Conservation (phyloP, 106 monocot genomes). For the Dioscorea dumetorum region DNA sequence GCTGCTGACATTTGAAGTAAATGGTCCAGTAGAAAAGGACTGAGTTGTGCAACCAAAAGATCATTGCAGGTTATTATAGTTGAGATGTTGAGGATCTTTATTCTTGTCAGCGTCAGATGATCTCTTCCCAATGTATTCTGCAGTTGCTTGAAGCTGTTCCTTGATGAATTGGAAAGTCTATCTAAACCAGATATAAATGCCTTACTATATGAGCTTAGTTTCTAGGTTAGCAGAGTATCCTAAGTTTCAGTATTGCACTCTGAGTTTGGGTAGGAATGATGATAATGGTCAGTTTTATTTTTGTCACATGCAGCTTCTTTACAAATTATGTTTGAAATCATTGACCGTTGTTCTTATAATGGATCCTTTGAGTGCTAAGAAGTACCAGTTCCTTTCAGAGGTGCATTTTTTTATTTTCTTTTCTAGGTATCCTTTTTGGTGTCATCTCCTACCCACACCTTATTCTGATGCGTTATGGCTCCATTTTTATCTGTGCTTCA, state of each 20-base stretch:
- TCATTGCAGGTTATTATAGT: conserved; percentile 62
- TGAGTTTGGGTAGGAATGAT: background rate
- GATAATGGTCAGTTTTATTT: background rate
- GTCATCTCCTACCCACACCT: background rate
- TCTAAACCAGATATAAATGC: conserved; percentile 85
- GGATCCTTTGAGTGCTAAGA: conserved; percentile 73
- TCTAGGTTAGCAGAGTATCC: too few species aligned
- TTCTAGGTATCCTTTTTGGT: conserved; percentile 1
- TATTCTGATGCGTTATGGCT: background rate
- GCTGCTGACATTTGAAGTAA: conserved; percentile 85
- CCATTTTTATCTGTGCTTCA: too few species aligned
- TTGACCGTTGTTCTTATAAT: conserved; percentile 59
- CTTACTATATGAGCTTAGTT: conserved; percentile 73
- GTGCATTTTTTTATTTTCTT: conserved; percentile 18
- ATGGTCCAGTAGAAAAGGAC: conserved; percentile 65
- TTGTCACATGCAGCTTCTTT: too few species aligned
- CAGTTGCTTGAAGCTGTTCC: conserved; percentile 93
- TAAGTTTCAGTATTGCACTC: background rate
- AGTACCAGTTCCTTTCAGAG: conserved; percentile 84
- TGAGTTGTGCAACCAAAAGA: conserved; percentile 74
- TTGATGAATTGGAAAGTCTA: too few species aligned
- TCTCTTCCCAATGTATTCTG: conserved; percentile 1
- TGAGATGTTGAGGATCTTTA: background rate
- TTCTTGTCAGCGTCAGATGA: background rate
- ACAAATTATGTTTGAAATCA: too few species aligned